Percentiles rank a stretch among this genome's conserved stretches.
Evolutionary conservation across 1,284 basidiomycete genomes (phyloP).

Genomic region (Papiliotrema fonsecae): DNA sequence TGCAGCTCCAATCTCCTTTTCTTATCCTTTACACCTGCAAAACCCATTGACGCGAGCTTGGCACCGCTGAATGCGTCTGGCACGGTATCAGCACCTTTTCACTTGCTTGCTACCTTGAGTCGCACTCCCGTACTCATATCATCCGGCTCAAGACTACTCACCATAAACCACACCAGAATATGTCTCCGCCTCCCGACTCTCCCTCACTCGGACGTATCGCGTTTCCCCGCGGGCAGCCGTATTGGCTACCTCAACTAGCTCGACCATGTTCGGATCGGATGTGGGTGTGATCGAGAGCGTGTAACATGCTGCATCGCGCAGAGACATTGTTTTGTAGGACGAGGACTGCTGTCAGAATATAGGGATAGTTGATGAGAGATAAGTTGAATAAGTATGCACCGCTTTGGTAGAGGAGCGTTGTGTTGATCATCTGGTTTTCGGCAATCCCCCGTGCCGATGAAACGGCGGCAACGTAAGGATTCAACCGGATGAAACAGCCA

Average conservation of each 20-base stretch:
- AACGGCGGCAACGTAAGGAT: no score
- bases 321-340: no score
- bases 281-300: conserved; percentile 26
- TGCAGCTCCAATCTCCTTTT: conserved; percentile 40
- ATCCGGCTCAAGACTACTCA: conserved; percentile 12
- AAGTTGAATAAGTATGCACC: no score
- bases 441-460: no score
- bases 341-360: no score
- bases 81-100: background rate
- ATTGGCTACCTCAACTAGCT: conserved; percentile 25
- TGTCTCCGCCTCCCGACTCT: conserved; percentile 25
- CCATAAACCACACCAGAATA: conserved; percentile 36
- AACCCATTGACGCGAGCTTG: conserved; percentile 35
- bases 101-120: background rate
- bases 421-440: no score
- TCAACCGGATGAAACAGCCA: no score
- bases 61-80: conserved; percentile 39
- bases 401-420: no score
- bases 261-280: conserved; percentile 18
- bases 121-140: background rate
- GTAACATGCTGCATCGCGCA: conserved; percentile 37
- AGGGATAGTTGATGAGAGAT: no score
- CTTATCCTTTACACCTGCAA: conserved; percentile 30
- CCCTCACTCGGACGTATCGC: conserved; percentile 32
- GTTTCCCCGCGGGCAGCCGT: conserved; percentile 9